Evolutionary conservation across 1,284 basidiomycete genomes (phyloP), one percentile per base, ranked within the genome.

Genomic region (Salmacisia buchloeana): DNA sequence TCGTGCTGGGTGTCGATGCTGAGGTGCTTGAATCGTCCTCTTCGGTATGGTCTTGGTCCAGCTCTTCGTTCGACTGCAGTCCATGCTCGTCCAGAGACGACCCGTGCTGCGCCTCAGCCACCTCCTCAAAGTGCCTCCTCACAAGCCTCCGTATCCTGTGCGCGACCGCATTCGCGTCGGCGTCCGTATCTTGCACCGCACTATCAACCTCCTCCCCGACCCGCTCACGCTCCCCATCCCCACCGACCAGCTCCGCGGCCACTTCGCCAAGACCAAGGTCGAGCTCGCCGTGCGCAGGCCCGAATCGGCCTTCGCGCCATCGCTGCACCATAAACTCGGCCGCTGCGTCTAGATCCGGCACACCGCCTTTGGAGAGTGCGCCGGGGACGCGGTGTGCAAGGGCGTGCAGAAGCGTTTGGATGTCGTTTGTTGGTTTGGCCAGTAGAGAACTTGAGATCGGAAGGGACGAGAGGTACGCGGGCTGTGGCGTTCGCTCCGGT

Each of bases 371-470:
- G 2, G 63, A 62, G 1, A 75, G 62, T 2, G 74, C 71, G 1
- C 76, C 76, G 2, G 77, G 77, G 4, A 76, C 73, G 25, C 70
- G 67, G 9, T 63, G 63, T 1, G 77, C 76, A 0, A 78, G 65
- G 15, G 61, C 59, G 39, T 59, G 58, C 0, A 79, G 63, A 5
- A 77, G 61, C 31, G 62, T 61, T 1, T 25, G 12, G 59, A 74
- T 65, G n/a, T 64, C 62, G 56, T 79, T 77, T 3, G 77, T 79
- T 18, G 66, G 67, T 46, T 1, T 6, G 6, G 23, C 23, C 10
- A 38, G 33, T 12, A 21, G 56, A 9, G 31, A 31, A 12, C 21
- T 7, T 13, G 31, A 6, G 56, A 25, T 21, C 18, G 35, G 35
- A 31, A 23, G 27, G 23, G 27, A 4, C n/a, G 18, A 23, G 15